Evolutionary conservation across 768 basidiomycete species (phyloP), one percentile per base, ranked within the genome.

Genomic region (Leccinum sublutescens): DNA sequence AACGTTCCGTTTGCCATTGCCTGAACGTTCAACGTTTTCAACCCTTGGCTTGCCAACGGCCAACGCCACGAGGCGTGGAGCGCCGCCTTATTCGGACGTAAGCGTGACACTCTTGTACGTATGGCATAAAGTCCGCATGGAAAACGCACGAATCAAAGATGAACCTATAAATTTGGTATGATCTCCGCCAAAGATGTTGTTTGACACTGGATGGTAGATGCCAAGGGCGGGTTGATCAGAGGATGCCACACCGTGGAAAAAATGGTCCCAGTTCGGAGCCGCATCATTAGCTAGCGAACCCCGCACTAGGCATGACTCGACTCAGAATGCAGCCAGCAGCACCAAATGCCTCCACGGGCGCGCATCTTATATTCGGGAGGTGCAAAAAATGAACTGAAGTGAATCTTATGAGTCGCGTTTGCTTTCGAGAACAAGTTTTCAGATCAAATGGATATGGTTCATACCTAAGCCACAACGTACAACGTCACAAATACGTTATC

Each of bases 401-500:
- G n/a, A 50, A 29, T 19, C 40, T 10, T n/a, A 51, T 38, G 54
- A 48, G 21, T 14, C 38, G 34, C 29, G 6, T 29, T 51, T n/a
- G 7, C 17, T 49, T 34, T 34, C 12, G 38, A 47, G 23, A 29
- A 9, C 34, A 23, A 43, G 10, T 21, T 38, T 25, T 14, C 4
- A n/a, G 7, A 14, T 61, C 17, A 34, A 52, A 17, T 11, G 9
- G 21, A 40, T 48, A 40, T 23, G 14, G 23, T 29, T 64, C 56
- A 58, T 64, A 65, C 65, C 58, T 57, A 34, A 34, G 12, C 5
- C 34, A 34, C 53, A 17, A 54, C 14, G 27, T 45, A 48, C 31
- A 33, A 33, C 31, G 31, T 33, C 31, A 33, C 31, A 45, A 38
- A 21, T 14, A 27, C 19, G 34, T 15, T 51, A 33, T 27, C 21